phyloP scores from a whole-genome alignment of 2,329 filamentous ascomycete species.

The Claviceps capensis region DNA sequence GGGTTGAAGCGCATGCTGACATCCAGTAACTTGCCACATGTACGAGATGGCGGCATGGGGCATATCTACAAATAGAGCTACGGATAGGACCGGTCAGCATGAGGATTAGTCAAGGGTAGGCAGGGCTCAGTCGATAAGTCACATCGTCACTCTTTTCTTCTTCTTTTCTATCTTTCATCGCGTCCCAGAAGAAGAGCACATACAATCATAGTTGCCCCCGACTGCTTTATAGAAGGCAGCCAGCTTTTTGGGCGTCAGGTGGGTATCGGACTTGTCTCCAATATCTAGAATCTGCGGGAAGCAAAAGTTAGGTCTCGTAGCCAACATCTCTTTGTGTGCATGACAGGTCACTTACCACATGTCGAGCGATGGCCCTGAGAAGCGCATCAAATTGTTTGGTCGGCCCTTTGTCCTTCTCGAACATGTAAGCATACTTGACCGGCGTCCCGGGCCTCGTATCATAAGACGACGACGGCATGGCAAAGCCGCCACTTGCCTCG shows the following conservation, averaged over 20 bases:
- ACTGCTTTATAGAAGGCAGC: constrained; percentile 65
- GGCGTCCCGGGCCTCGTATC: constrained; percentile 12
- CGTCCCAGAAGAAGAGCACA: constrained; percentile 7
- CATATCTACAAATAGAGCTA: constrained; percentile 64
- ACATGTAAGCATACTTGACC: constrained; percentile 50
- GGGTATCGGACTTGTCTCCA: constrained; percentile 39
- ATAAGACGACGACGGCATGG: constrained; percentile 12
- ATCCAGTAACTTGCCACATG: constrained; percentile 85
- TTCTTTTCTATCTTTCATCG: not conserved
- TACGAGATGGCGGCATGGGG: constrained; percentile 67
- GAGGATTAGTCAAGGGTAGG: not conserved
- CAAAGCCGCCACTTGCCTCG: not conserved
- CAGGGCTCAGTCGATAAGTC: not conserved
- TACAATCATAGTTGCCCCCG: constrained; percentile 62
- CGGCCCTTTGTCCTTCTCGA: constrained; percentile 52
- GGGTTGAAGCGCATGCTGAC: constrained; percentile 75
- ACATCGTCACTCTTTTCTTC: not conserved
- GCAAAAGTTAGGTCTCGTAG: constrained; percentile 8
- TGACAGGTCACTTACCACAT: constrained; percentile 48
- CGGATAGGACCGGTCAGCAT: constrained; percentile 2
- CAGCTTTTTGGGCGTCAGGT: constrained; percentile 53
- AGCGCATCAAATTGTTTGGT: constrained; percentile 54
- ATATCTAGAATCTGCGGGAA: constrained; percentile 37
- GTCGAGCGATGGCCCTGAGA: constrained; percentile 50
- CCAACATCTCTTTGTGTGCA: not conserved